Evolutionary conservation across 441 rosid species (phyloP).

Genomic region (Adansonia grandidieri): DNA sequence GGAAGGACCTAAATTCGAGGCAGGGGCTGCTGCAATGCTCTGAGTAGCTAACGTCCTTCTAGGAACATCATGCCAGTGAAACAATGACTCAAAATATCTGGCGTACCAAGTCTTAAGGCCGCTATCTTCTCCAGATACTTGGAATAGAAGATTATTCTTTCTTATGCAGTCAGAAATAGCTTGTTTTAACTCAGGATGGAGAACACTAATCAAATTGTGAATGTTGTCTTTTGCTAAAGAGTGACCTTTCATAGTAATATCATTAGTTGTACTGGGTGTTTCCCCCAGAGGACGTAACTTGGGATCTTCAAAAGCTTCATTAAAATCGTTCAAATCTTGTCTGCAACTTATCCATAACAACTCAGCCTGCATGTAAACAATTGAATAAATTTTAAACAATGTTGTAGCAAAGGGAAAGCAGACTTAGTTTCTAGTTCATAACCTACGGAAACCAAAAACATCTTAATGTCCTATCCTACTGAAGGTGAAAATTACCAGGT

Average conservation of each 20-base stretch:
- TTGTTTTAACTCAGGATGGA: slow-evolving; percentile 51
- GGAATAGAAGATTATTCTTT: slow-evolving; percentile 46
- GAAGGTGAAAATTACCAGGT: not conserved
- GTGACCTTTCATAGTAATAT: slow-evolving; percentile 34
- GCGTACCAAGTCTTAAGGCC: slow-evolving; percentile 39
- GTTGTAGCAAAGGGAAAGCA: not conserved
- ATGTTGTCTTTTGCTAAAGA: slow-evolving; percentile 39
- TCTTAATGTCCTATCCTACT: not conserved
- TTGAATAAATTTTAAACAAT: not conserved
- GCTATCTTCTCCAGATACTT: slow-evolving; percentile 45
- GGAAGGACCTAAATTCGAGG: slow-evolving; percentile 1
- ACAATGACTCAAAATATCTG: slow-evolving; percentile 39
- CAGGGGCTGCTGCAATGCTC: slow-evolving; percentile 29
- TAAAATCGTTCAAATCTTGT: slow-evolving; percentile 19
- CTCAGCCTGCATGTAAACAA: slow-evolving; percentile 28
- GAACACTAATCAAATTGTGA: slow-evolving; percentile 43
- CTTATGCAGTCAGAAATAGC: slow-evolving; percentile 61
- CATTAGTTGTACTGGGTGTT: slow-evolving; percentile 29
- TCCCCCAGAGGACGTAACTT: slow-evolving; percentile 47
- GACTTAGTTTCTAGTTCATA: not conserved
- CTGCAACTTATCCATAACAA: slow-evolving; percentile 23
- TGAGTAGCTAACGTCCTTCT: slow-evolving; percentile 57
- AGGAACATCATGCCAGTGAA: slow-evolving; percentile 36
- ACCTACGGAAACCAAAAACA: slow-evolving; percentile 1
- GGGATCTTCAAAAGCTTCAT: slow-evolving; percentile 35